Evolutionary conservation across 1,139 yeast species (phyloP), one percentile per base, ranked within the genome.

Genomic region (Sugiyamaella japonica): DNA sequence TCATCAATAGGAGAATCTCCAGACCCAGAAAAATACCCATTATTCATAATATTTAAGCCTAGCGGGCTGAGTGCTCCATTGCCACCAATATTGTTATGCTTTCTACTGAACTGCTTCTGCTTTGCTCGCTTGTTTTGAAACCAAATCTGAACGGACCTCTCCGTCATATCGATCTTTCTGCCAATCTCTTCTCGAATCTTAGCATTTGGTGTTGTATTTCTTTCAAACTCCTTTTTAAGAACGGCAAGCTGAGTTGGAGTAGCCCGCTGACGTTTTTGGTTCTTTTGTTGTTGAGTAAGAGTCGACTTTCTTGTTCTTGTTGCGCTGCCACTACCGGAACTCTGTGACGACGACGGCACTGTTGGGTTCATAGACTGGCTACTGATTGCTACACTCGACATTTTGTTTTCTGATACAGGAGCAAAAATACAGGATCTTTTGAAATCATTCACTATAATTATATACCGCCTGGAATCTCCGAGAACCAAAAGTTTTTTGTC

Each of bases 101-200:
- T 47, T 15, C 52, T 52, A 25, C 58, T 58, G 41, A 52, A 55
- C 65, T 81, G 84, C 66, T 91, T 78, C 50, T 83, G 78, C 67
- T 89, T 89, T 16, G 97, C 97, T 58, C 97, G 74, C 63, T 95
- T 76, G 68, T 91, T 91, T 69, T 91, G 98, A 67, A 91, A 91
- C 98, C 98, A 91, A 49, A 91, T 90, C 55, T 96, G 79, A 2
- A 91, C 96, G 4, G 96, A 90, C 61, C 96, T 81, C 65, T 90
- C 97, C 7, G 93, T 83, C 93, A 91, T 87, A 47, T 87, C 88
- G 1, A 96, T 89, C 58, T 78, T 78, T 7, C 79, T 81, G 48
- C 96, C 85, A 48, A 91, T 85, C 44, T 78, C 82, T 65, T 83
- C 86, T 43, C 98, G 73, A 50, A 82, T 80, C 12, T 61, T 58